Evolutionary conservation across 306 rosid genomes (phyloP).

Genomic region (Quercus bicolor): DNA sequence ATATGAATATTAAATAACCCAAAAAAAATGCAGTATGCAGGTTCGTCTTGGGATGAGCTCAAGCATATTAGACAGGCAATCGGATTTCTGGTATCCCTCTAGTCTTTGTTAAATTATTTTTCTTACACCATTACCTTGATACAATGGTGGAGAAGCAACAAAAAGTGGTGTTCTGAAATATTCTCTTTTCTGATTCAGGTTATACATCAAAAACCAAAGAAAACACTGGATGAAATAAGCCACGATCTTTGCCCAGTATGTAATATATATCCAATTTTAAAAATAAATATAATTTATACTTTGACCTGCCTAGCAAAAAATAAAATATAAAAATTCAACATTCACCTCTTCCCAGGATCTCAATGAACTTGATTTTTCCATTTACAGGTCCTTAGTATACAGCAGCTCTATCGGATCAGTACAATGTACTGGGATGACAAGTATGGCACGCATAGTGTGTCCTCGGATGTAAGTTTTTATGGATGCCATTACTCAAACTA

Average conservation of each 20-base stretch:
- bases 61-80: slow-evolving; percentile 99
- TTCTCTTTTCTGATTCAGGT: slow-evolving; percentile 54
- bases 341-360: slow-evolving; percentile 15
- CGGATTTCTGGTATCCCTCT: slow-evolving; percentile 73
- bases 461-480: slow-evolving; percentile 70
- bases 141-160: slow-evolving; percentile 2
- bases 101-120: slow-evolving; percentile 11
- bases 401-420: slow-evolving; percentile 91
- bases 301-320: background rate
- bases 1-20: slow-evolving; percentile 19
- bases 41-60: slow-evolving; percentile 92
- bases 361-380: slow-evolving; percentile 3
- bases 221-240: slow-evolving; percentile 88
- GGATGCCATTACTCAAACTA: slow-evolving; percentile 35
- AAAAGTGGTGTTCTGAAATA: slow-evolving; percentile 9
- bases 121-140: slow-evolving; percentile 11
- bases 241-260: slow-evolving; percentile 95
- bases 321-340: background rate
- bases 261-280: background rate
- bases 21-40: slow-evolving; percentile 50
- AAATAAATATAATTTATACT: background rate
- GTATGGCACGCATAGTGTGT: slow-evolving; percentile 42
- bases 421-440: slow-evolving; percentile 97
- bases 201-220: slow-evolving; percentile 96
- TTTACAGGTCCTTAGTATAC: slow-evolving; percentile 88